Percentiles rank a stretch among this genome's conserved stretches.
Evolutionary conservation across 2,329 filamentous ascomycete species (phyloP).

Genomic region (Cylindrodendrum hubeiense): DNA sequence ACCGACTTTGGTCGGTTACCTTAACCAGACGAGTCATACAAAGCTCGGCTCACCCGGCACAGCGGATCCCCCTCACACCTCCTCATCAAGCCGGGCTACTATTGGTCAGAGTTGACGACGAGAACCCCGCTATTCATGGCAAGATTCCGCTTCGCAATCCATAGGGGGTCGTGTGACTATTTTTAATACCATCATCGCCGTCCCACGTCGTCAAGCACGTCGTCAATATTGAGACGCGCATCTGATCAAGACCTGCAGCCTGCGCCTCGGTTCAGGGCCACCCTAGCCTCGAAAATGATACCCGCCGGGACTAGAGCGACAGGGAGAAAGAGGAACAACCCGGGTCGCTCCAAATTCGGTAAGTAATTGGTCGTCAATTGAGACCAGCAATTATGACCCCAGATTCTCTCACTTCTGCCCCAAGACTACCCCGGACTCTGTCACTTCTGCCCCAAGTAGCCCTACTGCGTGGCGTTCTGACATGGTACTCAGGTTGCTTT

Average conservation of each 20-base stretch:
- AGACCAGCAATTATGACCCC: no score
- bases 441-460: no score
- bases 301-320: neutral
- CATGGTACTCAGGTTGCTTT: neutral
- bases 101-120: slow-evolving; percentile 11
- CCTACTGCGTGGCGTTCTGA: neutral
- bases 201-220: neutral
- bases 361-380: no score
- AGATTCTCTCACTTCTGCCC: no score
- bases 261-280: neutral
- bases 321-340: slow-evolving; percentile 9
- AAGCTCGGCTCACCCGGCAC: neutral
- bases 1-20: neutral
- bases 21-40: neutral
- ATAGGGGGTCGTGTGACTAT: no score
- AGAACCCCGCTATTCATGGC: neutral
- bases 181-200: neutral
- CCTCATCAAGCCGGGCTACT: neutral
- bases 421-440: no score
- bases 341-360: slow-evolving; percentile 11
- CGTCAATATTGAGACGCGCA: neutral
- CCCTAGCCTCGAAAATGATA: neutral
- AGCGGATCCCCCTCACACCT: neutral
- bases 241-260: no score
- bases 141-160: no score